Evolutionary conservation across 2,329 filamentous ascomycete species (phyloP), one percentile per base, ranked within the genome.

Genomic region (Microdochium nivale): DNA sequence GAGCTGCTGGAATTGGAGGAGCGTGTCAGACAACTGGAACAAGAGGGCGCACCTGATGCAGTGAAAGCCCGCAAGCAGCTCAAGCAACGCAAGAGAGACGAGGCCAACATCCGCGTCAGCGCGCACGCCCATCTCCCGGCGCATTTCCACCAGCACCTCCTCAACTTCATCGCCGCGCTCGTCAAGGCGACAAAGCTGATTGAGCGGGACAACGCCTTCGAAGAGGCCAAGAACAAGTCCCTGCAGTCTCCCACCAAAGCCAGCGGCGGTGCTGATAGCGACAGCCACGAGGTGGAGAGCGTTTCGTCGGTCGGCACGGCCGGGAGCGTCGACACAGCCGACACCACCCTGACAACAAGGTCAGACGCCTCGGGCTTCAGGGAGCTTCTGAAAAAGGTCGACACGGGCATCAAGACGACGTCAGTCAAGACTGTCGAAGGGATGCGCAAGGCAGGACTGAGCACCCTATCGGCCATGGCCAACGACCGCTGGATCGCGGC

Each of bases 141-240:
- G 1, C 62, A 66, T 3, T 76, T 79, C 53, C 70, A 77, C 52
- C 76, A 79, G 54, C 70, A 72, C 21, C 64, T 80, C 3, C 70
- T 80, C 49, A 73, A 77, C 56, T 80, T 78, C 60, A 64, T 74
- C n/a, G 76, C 76, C 1, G 75, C 76, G 1, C 64, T 79, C 1
- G 70, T 79, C n/a, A 80, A 80, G 58, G 76, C 77, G 0, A 78
- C 72, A n/a, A 80, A 80, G 55, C 69, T 80, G 35, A 75, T 79
- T 47, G 77, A 80, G 56, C 63, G 74, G 25, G 75, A 79, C 56
- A 76, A 72, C 53, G 70, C 25, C 14, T 32, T 48, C 52, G 40
- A 47, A 33, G 25, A 46, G 33, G 24, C 51, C 44, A 32, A 48
- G 21, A 44, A 37, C 49, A 32, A 43, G 27, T 25, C 37, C 35